phyloP scores from a whole-genome alignment of 768 basidiomycete species.

The Lactifluus rugatus region DNA sequence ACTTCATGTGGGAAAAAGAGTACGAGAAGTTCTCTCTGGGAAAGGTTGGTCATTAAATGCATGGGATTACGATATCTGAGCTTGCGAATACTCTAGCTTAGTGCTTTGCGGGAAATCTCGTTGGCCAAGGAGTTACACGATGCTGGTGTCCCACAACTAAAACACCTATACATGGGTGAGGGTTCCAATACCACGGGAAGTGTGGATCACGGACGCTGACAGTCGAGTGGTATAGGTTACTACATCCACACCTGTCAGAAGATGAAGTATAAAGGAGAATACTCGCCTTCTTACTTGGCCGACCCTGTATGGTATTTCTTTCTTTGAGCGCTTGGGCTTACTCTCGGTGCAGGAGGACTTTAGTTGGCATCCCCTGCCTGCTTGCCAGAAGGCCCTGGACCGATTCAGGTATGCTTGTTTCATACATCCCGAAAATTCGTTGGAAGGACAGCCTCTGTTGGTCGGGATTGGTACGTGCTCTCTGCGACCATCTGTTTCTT shows the following conservation, averaged over 20 bases:
- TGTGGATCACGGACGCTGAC: neutral
- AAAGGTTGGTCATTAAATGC: slow-evolving; percentile 41
- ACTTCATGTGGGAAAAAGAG: slow-evolving; percentile 78
- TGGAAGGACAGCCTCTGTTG: slow-evolving; percentile 12
- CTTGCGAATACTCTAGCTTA: slow-evolving; percentile 41
- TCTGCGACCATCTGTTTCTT: neutral
- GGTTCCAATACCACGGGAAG: neutral
- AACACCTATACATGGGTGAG: slow-evolving; percentile 81
- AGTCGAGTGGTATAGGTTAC: slow-evolving; percentile 46
- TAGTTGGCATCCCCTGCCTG: slow-evolving; percentile 60
- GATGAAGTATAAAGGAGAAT: slow-evolving; percentile 96
- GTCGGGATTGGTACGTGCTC: neutral
- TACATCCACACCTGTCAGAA: slow-evolving; percentile 90
- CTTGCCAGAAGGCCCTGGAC: slow-evolving; percentile 53
- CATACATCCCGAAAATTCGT: slow-evolving; percentile 50
- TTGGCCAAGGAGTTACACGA: slow-evolving; percentile 66
- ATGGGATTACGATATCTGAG: neutral
- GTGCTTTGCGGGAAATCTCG: slow-evolving; percentile 72
- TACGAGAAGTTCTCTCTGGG: slow-evolving; percentile 68
- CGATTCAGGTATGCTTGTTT: slow-evolving; percentile 61
- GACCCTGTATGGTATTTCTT: slow-evolving; percentile 55
- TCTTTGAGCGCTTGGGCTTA: neutral
- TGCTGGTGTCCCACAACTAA: slow-evolving; percentile 55
- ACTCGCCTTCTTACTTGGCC: slow-evolving; percentile 73
- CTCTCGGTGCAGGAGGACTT: slow-evolving; percentile 54